Percentiles rank a stretch among this genome's conserved stretches.
Conservation (phyloP, 768 basidiomycete species). For the Hemileccinum impolitum region DNA sequence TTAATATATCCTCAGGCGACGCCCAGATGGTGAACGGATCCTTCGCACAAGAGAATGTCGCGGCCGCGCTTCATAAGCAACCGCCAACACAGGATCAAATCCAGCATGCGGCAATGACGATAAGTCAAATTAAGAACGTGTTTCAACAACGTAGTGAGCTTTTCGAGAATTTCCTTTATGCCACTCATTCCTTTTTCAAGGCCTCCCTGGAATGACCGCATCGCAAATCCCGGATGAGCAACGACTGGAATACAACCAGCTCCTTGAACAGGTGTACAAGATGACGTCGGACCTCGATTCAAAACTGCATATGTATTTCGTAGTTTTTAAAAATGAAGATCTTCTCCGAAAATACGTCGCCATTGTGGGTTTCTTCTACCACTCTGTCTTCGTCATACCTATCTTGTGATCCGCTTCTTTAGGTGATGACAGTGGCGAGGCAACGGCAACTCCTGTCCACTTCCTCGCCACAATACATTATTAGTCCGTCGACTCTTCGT, state of each 20-base stretch:
- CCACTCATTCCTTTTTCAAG: conserved; percentile 26
- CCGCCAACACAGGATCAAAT: conserved; percentile 33
- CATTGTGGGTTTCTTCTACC: conserved; percentile 44
- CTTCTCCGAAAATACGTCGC: conserved; percentile 47
- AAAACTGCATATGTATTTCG: conserved; percentile 46
- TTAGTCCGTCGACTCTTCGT: conserved; percentile 38
- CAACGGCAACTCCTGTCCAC: conserved; percentile 25
- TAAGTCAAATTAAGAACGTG: conserved; percentile 32
- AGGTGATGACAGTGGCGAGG: conserved; percentile 45
- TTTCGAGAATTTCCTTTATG: conserved; percentile 7
- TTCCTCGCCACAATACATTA: conserved; percentile 30
- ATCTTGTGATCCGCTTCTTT: conserved; percentile 5
- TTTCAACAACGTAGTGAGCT: conserved; percentile 33
- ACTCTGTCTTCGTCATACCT: conserved; percentile 11
- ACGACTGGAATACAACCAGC: conserved; percentile 46
- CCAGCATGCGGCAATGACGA: conserved; percentile 26
- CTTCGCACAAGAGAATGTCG: conserved; percentile 4
- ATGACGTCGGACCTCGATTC: conserved; percentile 46
- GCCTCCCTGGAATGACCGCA: conserved; percentile 31
- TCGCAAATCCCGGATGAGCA: conserved; percentile 51
- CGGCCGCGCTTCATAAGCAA: conserved; percentile 5
- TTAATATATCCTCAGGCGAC: conserved; percentile 13
- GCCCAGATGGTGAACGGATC: conserved; percentile 15
- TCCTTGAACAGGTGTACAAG: conserved; percentile 49
- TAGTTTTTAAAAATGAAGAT: conserved; percentile 47